A percentile compares a stretch with the other conserved stretches of the same genome.
Conservation (phyloP, 805 yeast genomes). For the Metschnikowia kunwiensis region DNA sequence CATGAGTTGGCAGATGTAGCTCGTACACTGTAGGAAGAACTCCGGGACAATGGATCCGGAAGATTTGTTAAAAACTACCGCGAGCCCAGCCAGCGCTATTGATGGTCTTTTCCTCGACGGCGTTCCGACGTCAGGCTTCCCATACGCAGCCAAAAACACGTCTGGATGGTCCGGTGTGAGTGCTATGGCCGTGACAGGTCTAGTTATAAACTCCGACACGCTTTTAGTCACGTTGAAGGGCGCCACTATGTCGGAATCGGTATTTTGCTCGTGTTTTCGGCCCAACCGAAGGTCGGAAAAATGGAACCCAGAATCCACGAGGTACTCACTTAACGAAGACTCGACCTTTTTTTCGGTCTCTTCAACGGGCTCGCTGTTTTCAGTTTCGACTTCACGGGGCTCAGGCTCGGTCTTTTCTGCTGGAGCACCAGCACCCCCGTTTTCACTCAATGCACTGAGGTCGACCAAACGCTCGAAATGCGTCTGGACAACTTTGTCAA, state of each 20-base stretch:
- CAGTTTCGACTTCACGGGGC: not conserved
- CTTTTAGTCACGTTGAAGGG: constrained; percentile 12
- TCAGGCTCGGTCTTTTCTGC: not conserved
- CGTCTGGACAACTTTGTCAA: constrained; percentile 27
- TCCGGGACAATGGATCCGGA: constrained; percentile 27
- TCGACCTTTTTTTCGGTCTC: constrained; percentile 4
- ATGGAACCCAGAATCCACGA: constrained; percentile 4
- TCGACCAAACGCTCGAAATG: constrained; percentile 8
- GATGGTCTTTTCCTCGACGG: not conserved
- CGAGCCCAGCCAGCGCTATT: constrained; percentile 23
- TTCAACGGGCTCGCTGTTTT: not conserved
- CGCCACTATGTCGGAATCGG: constrained; percentile 5
- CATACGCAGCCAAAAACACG: constrained; percentile 17
- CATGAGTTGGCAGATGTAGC: constrained; percentile 37
- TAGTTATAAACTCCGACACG: constrained; percentile 9
- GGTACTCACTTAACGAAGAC: constrained; percentile 4
- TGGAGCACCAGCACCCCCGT: not conserved
- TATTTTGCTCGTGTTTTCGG: not conserved
- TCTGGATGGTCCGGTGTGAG: constrained; percentile 13
- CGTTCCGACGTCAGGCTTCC: not conserved
- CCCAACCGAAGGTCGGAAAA: constrained; percentile 19
- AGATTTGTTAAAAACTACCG: constrained; percentile 34
- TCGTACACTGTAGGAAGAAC: constrained; percentile 38
- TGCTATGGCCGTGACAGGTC: constrained; percentile 14
- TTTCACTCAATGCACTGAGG: no score